Evolutionary conservation across 192 early-diverging fungal species (phyloP), one percentile per base, ranked within the genome.

Genomic region (Coemansia sp.): DNA sequence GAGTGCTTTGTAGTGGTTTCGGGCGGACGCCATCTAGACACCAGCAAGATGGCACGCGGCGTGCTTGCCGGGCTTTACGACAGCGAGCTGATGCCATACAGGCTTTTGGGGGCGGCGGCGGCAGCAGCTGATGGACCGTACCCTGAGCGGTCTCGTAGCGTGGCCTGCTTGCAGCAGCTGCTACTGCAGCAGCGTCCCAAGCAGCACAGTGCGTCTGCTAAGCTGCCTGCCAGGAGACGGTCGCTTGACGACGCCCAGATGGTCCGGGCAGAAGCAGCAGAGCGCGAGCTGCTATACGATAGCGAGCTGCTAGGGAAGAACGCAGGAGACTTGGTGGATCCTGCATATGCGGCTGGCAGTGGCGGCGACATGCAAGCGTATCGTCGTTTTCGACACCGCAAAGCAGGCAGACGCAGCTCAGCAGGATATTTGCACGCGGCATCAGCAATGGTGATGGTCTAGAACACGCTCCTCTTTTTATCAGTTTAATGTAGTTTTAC

Each of bases 281-380:
- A 58, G 6, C 39, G 40, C 3, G 67, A 49, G 51, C 40, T 50
- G 39, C 50, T 57, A n/a, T 58, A 58, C 46, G 26, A 56, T 11
- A 40, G 55, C 41, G 67, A 62, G 30, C 55, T 66, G 56, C 45
- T 62, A 5, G 63, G 60, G 16, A 38, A 50, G 39, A 54, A 59
- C 31, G 20, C 43, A 11, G 74, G 74, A 43, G 67, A 76, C 51
- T 53, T 76, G 66, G 63, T 76, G 60, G 48, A 21, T 12, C 44
- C 66, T 9, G 21, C 43, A 0, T 32, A 18, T 30, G 46, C 30
- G 11, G 12, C 12, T 14, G 17, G 15, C 50, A 7, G 28, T 23
- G 43, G 43, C 18, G 43, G 18, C 43, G 20, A 45, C 9, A 45
- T 45, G 43, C 43, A 45, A 45, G 43, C 43, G 20, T 16, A 34